Base-by-base conservation (phyloP, 495 filamentous ascomycete species). In the Neurospora sp. region DNA sequence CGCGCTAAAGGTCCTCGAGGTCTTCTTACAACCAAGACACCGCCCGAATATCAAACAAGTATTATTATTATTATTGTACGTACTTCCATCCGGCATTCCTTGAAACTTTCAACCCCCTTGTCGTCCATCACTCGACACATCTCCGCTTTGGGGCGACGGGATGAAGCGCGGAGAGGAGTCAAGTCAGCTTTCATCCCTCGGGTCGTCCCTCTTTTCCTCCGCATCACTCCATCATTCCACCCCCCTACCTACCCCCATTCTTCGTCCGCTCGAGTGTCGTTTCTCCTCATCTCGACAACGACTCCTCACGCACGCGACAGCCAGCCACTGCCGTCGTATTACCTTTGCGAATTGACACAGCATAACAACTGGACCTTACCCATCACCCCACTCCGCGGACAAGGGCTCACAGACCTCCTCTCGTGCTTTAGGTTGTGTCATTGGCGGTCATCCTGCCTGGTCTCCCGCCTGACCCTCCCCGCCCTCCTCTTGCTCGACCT, bases 401-500 rank as follows among this genome's bases (percentile, higher is more conserved):
- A 38, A 38, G 35, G 44, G 71, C 71, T 72, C 41, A 71, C 73
- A 73, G 40, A 71, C 73, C 39, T 48, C 23, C 71, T 77, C 73
- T 72, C 69, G 73, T 77, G 72, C 69, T 76, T 66, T 66, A 66
- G 54, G 54, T 66, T 77, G 76, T 77, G 76, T 74, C 76, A 76
- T 77, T 46, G 23, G 69, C 70, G 37, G 71, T 75, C 74, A 72
- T 76, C 71, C 54, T 18, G 27, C 59, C 35, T 72, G 11, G 44
- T 39, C 59, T 71, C 27, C 27, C 46, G 27, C 46, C 14, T 71
- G 44, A n/a, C 7, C 35, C 70, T 71, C 74, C 71, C 74, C 59
- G 71, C 71, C 40, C 70, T 46, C 39, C 20, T 71, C 40, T 44
- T 31, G 70, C 27, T n/a, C 38, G 16, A 54, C 39, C 37, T 71